Percentiles rank a stretch among this genome's conserved stretches.
Conservation (phyloP, 2,329 filamentous ascomycete genomes). For the Tolypocladium ophioglossoides region DNA sequence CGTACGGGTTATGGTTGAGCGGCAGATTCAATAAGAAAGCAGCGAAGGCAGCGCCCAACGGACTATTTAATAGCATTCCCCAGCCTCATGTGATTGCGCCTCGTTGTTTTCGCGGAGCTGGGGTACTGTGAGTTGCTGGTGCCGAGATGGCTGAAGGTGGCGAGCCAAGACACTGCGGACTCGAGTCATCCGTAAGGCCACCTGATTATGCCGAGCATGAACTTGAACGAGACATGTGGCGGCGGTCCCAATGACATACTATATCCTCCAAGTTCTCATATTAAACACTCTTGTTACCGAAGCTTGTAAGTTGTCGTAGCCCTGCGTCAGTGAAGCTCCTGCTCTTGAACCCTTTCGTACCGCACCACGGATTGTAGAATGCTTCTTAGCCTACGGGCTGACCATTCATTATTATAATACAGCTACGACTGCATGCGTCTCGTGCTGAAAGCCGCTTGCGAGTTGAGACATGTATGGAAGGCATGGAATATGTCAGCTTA, state of each 20-base stretch:
- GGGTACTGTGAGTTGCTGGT: too few relatives aligned
- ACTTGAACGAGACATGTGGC: neutral
- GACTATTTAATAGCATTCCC: neutral
- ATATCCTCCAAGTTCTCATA: too few relatives aligned
- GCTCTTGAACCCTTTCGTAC: neutral
- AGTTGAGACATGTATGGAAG: neutral
- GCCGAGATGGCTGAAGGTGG: too few relatives aligned
- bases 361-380: neutral
- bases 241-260: neutral
- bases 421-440: too few relatives aligned
- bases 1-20: constrained; percentile 39
- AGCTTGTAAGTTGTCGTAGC: neutral
- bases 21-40: constrained; percentile 7
- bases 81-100: too few relatives aligned
- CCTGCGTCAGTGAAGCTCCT: neutral
- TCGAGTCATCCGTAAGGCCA: neutral
- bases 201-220: neutral
- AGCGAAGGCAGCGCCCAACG: neutral
- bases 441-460: neutral
- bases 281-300: neutral
- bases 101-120: neutral
- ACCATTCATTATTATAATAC: too few relatives aligned
- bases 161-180: neutral
- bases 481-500: too few relatives aligned
- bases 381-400: neutral